These are phyloP conservation scores for Simplicillium sp. DNA, from an alignment of 2,329 filamentous ascomycete genomes.

Conservation along the genomic window DNA sequence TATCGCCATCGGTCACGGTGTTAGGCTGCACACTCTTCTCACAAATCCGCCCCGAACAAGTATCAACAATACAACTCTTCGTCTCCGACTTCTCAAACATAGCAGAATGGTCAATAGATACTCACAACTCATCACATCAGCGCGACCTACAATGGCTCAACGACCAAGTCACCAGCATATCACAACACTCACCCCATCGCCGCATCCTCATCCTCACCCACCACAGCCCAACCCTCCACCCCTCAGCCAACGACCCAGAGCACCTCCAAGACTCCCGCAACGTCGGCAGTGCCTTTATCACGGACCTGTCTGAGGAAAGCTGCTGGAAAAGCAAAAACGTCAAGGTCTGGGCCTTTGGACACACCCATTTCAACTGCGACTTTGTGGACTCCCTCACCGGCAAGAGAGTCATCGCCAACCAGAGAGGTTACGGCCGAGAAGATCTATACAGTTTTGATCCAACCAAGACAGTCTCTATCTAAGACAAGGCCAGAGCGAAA, in stretches of 20 bases:
- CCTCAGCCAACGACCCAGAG: no score
- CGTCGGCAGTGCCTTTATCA: slow-evolving; percentile 27
- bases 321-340: slow-evolving; percentile 28
- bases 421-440: slow-evolving; percentile 17
- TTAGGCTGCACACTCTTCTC: slow-evolving; percentile 34
- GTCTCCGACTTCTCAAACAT: slow-evolving; percentile 19
- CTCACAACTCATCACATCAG: slow-evolving; percentile 12
- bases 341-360: slow-evolving; percentile 35
- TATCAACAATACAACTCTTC: slow-evolving; percentile 18
- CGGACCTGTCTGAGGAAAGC: slow-evolving; percentile 24
- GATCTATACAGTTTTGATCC: background rate
- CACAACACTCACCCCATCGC: slow-evolving; percentile 9
- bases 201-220: slow-evolving; percentile 28
- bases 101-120: slow-evolving; percentile 11
- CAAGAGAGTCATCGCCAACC: slow-evolving; percentile 17
- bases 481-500: no score
- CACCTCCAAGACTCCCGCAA: slow-evolving; percentile 16
- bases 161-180: slow-evolving; percentile 7
- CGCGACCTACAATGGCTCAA: slow-evolving; percentile 17
- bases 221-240: slow-evolving; percentile 19
- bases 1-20: slow-evolving; percentile 24
- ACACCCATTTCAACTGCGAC: slow-evolving; percentile 36
- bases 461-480: no score
- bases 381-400: slow-evolving; percentile 17
- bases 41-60: slow-evolving; percentile 17